Evolutionary conservation across 331 rosid species (phyloP).

Genomic region (Saraca asoca): DNA sequence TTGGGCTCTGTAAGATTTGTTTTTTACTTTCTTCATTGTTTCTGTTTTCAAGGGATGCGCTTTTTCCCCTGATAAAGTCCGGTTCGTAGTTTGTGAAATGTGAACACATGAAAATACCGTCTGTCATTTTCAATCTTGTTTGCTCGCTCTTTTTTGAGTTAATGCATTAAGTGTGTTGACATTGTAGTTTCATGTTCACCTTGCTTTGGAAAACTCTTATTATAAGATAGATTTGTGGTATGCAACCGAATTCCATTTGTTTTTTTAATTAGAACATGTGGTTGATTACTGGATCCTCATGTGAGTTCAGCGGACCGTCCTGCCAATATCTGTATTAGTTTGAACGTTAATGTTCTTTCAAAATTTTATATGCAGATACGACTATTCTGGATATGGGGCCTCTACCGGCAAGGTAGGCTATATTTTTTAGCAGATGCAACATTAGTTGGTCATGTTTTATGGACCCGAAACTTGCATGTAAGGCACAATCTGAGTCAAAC

Average conservation of each 20-base stretch:
- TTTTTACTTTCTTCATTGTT: background rate
- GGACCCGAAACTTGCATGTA: background rate
- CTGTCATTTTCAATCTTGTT: background rate
- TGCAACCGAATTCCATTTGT: slow-evolving; percentile 8
- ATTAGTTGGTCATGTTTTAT: slow-evolving; percentile 15
- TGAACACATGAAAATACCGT: slow-evolving; percentile 13
- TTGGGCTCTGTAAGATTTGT: slow-evolving; percentile 24
- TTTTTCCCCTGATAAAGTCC: background rate
- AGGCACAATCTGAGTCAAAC: too few relatives aligned
- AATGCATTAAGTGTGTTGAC: background rate
- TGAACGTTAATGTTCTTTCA: slow-evolving; percentile 31
- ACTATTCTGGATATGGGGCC: slow-evolving; percentile 98
- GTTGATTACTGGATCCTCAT: background rate
- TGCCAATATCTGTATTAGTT: background rate
- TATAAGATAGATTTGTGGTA: background rate
- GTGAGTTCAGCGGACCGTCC: background rate
- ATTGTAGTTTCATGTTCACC: slow-evolving; percentile 7
- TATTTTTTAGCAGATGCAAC: slow-evolving; percentile 32
- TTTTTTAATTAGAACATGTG: background rate
- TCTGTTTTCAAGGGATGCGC: background rate
- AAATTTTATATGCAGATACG: slow-evolving; percentile 74
- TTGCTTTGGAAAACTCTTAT: too few relatives aligned
- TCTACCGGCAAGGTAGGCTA: slow-evolving; percentile 91
- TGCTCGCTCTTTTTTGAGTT: background rate
- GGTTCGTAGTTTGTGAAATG: background rate